Percentiles rank a stretch among this genome's conserved stretches.
phyloP scores from a whole-genome alignment of 495 filamentous ascomycete genomes.

The Pseudevernia furfuracea region DNA sequence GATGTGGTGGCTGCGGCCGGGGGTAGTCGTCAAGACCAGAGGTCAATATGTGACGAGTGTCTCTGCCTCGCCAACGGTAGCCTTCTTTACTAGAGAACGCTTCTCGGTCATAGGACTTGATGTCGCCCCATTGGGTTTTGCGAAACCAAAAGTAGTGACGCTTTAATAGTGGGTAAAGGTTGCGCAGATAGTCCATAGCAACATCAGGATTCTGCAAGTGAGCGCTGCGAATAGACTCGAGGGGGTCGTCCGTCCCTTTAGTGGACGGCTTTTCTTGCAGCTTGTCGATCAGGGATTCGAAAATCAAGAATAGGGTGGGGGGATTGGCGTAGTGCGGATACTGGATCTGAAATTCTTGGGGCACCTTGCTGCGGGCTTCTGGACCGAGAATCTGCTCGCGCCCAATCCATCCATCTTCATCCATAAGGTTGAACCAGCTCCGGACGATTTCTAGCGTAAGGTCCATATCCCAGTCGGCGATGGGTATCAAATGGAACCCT shows the following conservation, averaged over 20 bases:
- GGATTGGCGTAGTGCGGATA: slow-evolving; percentile 98
- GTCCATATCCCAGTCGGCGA: slow-evolving; percentile 89
- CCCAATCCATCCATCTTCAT: slow-evolving; percentile 96
- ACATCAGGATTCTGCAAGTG: slow-evolving; percentile 15
- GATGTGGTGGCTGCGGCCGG: slow-evolving; percentile 89
- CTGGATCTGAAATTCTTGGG: slow-evolving; percentile 87
- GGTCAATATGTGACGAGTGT: slow-evolving; percentile 75
- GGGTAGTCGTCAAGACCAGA: slow-evolving; percentile 96
- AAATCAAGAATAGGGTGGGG: slow-evolving; percentile 86
- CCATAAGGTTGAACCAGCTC: slow-evolving; percentile 93
- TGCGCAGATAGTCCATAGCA: slow-evolving; percentile 64
- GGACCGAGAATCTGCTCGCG: slow-evolving; percentile 91
- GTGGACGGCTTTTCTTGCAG: slow-evolving; percentile 41
- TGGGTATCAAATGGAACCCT: slow-evolving; percentile 88
- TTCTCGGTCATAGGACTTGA: slow-evolving; percentile 82
- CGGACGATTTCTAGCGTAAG: slow-evolving; percentile 87
- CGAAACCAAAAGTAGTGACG: slow-evolving; percentile 93
- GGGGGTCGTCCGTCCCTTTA: slow-evolving; percentile 20
- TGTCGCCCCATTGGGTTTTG: slow-evolving; percentile 80
- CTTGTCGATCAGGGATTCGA: slow-evolving; percentile 75
- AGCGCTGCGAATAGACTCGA: slow-evolving; percentile 22
- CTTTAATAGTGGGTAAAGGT: slow-evolving; percentile 85
- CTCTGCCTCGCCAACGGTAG: slow-evolving; percentile 94
- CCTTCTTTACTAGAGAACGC: slow-evolving; percentile 73
- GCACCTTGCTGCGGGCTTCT: slow-evolving; percentile 96